phyloP scores from a whole-genome alignment of 495 filamentous ascomycete genomes.

The Penicillium roqueforti region DNA sequence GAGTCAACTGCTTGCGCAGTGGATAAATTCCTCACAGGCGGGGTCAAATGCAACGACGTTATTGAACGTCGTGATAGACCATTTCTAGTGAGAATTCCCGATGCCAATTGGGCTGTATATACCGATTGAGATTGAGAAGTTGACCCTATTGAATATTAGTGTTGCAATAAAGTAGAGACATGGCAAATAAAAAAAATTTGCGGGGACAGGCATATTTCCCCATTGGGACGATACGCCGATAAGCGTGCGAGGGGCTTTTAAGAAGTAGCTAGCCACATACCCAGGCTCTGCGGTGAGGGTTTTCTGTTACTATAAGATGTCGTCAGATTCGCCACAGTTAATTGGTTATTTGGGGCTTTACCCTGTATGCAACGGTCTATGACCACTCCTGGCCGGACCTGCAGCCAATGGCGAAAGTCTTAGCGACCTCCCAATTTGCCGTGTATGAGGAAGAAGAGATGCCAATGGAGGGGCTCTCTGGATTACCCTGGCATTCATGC shows the following conservation, averaged over 20 bases:
- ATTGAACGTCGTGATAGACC: slow-evolving; percentile 2
- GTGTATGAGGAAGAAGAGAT: not conserved
- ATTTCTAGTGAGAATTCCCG: not conserved
- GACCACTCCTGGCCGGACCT: slow-evolving; percentile 4
- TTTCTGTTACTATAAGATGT: not conserved
- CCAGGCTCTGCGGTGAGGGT: not conserved
- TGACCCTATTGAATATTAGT: not conserved
- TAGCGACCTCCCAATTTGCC: slow-evolving; percentile 4
- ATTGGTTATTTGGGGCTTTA: slow-evolving; percentile 8
- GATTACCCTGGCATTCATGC: slow-evolving; percentile 12
- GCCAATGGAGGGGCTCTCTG: not conserved
- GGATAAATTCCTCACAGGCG: slow-evolving; percentile 26
- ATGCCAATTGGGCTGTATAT: not conserved
- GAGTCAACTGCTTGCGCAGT: slow-evolving; percentile 14
- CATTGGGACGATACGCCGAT: slow-evolving; percentile 12
- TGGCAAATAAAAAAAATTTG: slow-evolving; percentile 4
- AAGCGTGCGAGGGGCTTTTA: slow-evolving; percentile 3
- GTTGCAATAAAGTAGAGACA: not conserved
- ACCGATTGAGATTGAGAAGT: not conserved
- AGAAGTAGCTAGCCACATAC: not conserved
- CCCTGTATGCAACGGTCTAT: slow-evolving; percentile 7
- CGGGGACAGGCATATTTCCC: slow-evolving; percentile 12
- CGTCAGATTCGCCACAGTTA: slow-evolving; percentile 8
- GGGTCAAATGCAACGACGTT: slow-evolving; percentile 4
- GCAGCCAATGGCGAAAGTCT: slow-evolving; percentile 9